Percentiles rank a stretch among this genome's conserved stretches.
phyloP scores from a whole-genome alignment of 1,284 basidiomycete genomes.

The Apiotrichum brassicae region DNA sequence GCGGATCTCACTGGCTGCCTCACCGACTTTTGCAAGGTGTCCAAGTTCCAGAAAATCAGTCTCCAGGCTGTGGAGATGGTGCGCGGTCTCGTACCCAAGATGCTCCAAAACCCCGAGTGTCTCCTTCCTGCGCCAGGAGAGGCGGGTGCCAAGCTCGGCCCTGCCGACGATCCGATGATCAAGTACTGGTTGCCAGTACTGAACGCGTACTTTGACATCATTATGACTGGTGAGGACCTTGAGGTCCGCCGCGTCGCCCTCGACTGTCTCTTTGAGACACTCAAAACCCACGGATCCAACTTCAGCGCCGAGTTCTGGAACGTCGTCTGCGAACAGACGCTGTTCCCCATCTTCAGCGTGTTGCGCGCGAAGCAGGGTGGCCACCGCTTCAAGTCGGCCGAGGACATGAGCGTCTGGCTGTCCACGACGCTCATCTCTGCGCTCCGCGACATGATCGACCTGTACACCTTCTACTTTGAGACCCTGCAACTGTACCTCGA shows the following conservation, averaged over 20 bases:
- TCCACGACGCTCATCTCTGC: slow-evolving; percentile 99
- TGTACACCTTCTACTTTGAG: slow-evolving; percentile 95
- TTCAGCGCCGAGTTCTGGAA: slow-evolving; percentile 97
- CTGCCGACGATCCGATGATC: slow-evolving; percentile 74
- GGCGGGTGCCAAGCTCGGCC: slow-evolving; percentile 17
- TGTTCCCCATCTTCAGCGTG: slow-evolving; percentile 98
- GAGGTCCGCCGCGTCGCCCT: slow-evolving; percentile 94
- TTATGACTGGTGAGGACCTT: slow-evolving; percentile 99
- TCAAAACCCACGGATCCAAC: slow-evolving; percentile 80
- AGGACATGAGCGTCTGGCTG: slow-evolving; percentile 99
- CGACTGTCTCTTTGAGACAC: slow-evolving; percentile 88
- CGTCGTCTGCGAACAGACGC: slow-evolving; percentile 88
- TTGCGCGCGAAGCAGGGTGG: slow-evolving; percentile 52
- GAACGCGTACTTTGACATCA: slow-evolving; percentile 97
- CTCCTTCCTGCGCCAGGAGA: slow-evolving; percentile 50
- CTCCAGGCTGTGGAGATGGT: slow-evolving; percentile 95
- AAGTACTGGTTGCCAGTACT: slow-evolving; percentile 95
- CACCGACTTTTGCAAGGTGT: slow-evolving; percentile 98
- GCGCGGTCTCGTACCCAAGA: slow-evolving; percentile 80
- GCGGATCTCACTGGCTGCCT: slow-evolving; percentile 95
- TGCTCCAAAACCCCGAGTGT: slow-evolving; percentile 81
- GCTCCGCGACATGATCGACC: slow-evolving; percentile 85
- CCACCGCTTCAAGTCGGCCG: slow-evolving; percentile 89
- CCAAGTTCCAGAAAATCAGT: slow-evolving; percentile 97
- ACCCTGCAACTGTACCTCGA: slow-evolving; percentile 85